Conservation (phyloP, 768 basidiomycete species). For the Tremella yokohamensis region DNA sequence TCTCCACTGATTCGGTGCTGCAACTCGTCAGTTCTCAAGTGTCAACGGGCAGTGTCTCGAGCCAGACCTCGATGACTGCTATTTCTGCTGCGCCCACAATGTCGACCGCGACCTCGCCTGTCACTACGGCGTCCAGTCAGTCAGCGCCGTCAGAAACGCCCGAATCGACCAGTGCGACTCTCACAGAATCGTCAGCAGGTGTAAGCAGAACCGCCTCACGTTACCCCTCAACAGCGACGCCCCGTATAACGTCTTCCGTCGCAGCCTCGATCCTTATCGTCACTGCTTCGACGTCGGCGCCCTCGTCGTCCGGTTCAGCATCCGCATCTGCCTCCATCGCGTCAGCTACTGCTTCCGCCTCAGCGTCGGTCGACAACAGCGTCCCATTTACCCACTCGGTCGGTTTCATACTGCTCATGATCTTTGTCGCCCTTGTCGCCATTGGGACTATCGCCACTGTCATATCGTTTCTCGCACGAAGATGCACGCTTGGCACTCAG, state of each 20-base stretch:
- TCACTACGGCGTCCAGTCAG: background rate
- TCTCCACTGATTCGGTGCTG: constrained; percentile 2
- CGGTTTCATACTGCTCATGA: constrained; percentile 23
- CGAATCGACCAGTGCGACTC: constrained; percentile 5
- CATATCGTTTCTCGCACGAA: constrained; percentile 19
- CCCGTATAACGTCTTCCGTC: background rate
- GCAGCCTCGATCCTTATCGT: background rate
- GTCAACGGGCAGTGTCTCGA: background rate
- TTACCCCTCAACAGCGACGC: background rate
- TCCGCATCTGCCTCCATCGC: constrained; percentile 3
- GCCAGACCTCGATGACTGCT: background rate
- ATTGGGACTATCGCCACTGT: constrained; percentile 23
- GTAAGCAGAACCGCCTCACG: background rate
- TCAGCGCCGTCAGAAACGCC: constrained; percentile 5
- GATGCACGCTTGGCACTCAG: constrained; percentile 9
- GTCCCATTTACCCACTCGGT: constrained; percentile 26
- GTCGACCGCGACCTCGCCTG: background rate
- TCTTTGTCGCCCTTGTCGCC: constrained; percentile 25
- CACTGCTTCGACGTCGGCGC: background rate
- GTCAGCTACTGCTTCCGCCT: background rate
- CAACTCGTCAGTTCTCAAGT: background rate
- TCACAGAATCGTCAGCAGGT: background rate
- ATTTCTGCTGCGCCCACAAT: background rate
- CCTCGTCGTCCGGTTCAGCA: background rate
- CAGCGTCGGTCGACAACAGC: background rate